Percentiles rank a stretch among this genome's conserved stretches.
Conservation (phyloP, 129 eudicot species). For the sunflower (Helianthus annuus) region DNA sequence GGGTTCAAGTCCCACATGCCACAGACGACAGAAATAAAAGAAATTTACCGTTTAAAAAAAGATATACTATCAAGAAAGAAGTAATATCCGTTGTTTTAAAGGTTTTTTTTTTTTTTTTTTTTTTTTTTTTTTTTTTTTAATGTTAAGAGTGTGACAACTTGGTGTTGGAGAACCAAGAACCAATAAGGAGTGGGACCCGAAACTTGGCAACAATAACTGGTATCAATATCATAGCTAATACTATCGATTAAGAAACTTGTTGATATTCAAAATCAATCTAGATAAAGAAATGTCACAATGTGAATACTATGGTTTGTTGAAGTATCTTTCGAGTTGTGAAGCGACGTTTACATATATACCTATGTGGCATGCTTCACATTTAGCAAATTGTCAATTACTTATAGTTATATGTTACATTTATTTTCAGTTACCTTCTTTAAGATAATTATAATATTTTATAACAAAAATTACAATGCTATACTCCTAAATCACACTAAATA, state of each 20-base stretch:
- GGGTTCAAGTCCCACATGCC: too few species aligned
- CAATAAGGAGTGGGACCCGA: neutral
- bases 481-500: too few species aligned
- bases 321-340: constrained; percentile 46
- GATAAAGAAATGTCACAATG: neutral
- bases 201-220: neutral
- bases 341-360: constrained; percentile 13
- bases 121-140: neutral
- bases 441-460: neutral
- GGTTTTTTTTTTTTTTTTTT: neutral
- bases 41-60: too few species aligned
- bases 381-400: neutral
- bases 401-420: neutral
- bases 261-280: neutral
- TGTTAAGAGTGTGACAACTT: neutral
- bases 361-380: neutral
- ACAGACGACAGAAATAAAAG: too few species aligned
- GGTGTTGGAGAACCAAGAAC: neutral
- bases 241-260: neutral
- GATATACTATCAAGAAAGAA: neutral
- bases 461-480: too few species aligned
- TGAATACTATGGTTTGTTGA: constrained; percentile 15
- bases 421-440: neutral
- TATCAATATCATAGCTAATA: neutral
- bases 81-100: neutral